Evolutionary conservation across 164 flowering plant species (phyloP).

Genomic region (Berberis vulgaris): DNA sequence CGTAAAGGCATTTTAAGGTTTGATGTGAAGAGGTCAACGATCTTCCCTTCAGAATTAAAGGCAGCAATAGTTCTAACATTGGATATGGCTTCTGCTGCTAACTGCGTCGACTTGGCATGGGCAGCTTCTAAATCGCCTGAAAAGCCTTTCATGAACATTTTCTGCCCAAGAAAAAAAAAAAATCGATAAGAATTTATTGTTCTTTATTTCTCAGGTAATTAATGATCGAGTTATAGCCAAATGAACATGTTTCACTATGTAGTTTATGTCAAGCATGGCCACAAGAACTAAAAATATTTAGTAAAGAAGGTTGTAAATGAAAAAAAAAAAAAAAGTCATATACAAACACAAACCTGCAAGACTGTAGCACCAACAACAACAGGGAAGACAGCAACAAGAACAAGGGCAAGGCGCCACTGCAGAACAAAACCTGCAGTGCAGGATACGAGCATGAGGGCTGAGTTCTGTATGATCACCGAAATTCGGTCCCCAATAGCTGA

Average conservation of each 20-base stretch:
- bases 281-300: no score
- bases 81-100: constrained; percentile 94
- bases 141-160: constrained; percentile 96
- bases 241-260: no score
- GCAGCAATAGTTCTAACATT: constrained; percentile 96
- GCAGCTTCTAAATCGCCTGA: constrained; percentile 91
- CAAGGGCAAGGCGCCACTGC: constrained; percentile 97
- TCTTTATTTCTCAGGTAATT: no score
- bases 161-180: constrained; percentile 29
- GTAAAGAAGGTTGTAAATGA: no score
- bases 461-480: constrained; percentile 94
- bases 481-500: constrained; percentile 96
- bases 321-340: neutral
- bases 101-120: constrained; percentile 85
- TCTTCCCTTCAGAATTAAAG: constrained; percentile 81
- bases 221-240: no score
- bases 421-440: constrained; percentile 90
- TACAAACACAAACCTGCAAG: constrained; percentile 52
- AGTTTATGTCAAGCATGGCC: no score
- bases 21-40: constrained; percentile 60
- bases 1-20: constrained; percentile 57
- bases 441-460: constrained; percentile 89
- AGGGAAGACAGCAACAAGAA: constrained; percentile 91
- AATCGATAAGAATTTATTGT: no score
- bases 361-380: constrained; percentile 95